Evolutionary conservation across 192 early-diverging fungal species (phyloP).

Genomic region (Blastocladiella britannica): DNA sequence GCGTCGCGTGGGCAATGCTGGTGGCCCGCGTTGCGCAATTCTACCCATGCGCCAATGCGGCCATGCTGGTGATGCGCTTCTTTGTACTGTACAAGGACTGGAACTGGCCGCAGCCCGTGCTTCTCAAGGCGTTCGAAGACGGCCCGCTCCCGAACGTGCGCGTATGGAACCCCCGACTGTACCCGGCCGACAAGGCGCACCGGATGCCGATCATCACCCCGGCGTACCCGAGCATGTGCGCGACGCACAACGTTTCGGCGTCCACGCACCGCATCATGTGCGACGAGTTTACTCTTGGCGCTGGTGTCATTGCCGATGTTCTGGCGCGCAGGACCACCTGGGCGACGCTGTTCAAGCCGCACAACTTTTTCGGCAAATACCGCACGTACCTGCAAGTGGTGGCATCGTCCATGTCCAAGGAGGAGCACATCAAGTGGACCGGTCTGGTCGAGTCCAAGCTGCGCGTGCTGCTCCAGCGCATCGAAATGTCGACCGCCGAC

Average conservation of each 20-base stretch:
- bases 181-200: slow-evolving; percentile 57
- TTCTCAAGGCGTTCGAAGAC: slow-evolving; percentile 68
- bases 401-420: slow-evolving; percentile 5
- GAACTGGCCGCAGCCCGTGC: slow-evolving; percentile 86
- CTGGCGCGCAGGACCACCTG: slow-evolving; percentile 8
- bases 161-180: slow-evolving; percentile 87
- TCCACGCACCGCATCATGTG: slow-evolving; percentile 64
- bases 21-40: slow-evolving; percentile 87
- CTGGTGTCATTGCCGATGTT: slow-evolving; percentile 8
- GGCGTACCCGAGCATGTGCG: slow-evolving; percentile 94
- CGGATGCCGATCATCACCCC: slow-evolving; percentile 97
- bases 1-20: slow-evolving; percentile 96
- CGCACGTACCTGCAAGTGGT: slow-evolving; percentile 11
- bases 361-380: slow-evolving; percentile 11
- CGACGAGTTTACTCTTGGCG: slow-evolving; percentile 12
- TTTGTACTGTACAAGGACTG: slow-evolving; percentile 72
- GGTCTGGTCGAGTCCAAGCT: slow-evolving; percentile 82
- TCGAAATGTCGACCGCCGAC: slow-evolving; percentile 57
- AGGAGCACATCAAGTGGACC: slow-evolving; percentile 9
- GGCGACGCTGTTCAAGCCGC: slow-evolving; percentile 8
- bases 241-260: slow-evolving; percentile 85
- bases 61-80: slow-evolving; percentile 66
- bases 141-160: slow-evolving; percentile 56
- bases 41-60: slow-evolving; percentile 83
- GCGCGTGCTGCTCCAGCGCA: slow-evolving; percentile 58